Percentiles rank a stretch among this genome's conserved stretches.
These are phyloP conservation scores for Tagetes erecta DNA, from an alignment of 129 eudicot species.

Conservation along the genomic window DNA sequence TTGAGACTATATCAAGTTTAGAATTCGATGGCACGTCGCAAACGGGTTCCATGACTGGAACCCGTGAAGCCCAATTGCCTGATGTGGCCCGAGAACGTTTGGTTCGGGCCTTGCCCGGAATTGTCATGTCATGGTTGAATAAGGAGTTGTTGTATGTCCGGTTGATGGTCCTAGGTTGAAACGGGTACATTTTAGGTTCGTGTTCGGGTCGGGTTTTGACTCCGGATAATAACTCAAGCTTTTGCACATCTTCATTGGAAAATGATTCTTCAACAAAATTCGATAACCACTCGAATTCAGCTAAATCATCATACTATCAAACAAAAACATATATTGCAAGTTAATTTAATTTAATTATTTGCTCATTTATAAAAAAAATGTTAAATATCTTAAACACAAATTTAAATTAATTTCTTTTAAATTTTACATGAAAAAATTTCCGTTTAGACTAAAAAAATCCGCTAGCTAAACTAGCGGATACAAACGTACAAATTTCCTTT, in stretches of 20 bases:
- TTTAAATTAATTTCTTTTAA: neutral
- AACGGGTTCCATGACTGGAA: neutral
- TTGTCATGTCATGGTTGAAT: slow-evolving; percentile 47
- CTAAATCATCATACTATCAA: slow-evolving; percentile 70
- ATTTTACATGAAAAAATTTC: neutral
- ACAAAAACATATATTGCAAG: slow-evolving; percentile 11
- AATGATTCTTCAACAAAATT: slow-evolving; percentile 75
- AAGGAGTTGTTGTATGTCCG: slow-evolving; percentile 9
- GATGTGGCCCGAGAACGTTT: slow-evolving; percentile 81
- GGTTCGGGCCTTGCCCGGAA: slow-evolving; percentile 88
- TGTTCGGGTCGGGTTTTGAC: slow-evolving; percentile 39
- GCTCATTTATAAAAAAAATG: neutral
- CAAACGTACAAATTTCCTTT: too few species aligned
- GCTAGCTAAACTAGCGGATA: too few species aligned
- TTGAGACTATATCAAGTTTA: slow-evolving; percentile 26
- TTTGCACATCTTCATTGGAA: slow-evolving; percentile 61
- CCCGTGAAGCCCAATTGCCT: slow-evolving; percentile 64
- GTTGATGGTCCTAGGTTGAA: slow-evolving; percentile 18
- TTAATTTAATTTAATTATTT: neutral
- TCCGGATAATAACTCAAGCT: slow-evolving; percentile 55
- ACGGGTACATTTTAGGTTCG: slow-evolving; percentile 24
- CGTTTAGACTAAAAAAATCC: too few species aligned
- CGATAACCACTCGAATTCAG: slow-evolving; percentile 82
- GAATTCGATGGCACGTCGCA: slow-evolving; percentile 27
- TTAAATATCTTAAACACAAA: neutral